phyloP scores from a whole-genome alignment of 345 rosid species.

The Eucalyptus leucophloia region DNA sequence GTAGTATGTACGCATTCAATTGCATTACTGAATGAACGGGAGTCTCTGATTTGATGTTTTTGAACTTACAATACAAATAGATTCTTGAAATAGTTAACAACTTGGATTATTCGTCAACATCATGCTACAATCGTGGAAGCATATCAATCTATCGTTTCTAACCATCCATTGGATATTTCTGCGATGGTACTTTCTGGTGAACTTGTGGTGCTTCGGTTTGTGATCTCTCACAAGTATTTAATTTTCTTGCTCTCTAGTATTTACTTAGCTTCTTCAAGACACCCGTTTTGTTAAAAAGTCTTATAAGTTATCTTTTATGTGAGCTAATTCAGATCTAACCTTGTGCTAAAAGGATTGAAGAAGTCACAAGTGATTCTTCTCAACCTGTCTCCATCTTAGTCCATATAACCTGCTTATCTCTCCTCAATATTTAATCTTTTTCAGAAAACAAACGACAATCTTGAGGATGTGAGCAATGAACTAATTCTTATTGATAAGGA shows the following conservation, averaged over 20 bases:
- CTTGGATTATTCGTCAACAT: not conserved
- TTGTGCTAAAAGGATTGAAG: not conserved
- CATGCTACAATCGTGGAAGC: not conserved
- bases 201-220: not conserved
- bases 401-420: not conserved
- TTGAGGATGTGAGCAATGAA: conserved; percentile 89
- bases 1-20: not conserved
- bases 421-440: not conserved
- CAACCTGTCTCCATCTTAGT: not conserved
- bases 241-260: not conserved
- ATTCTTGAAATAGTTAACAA: not conserved
- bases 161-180: not conserved
- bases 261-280: not conserved
- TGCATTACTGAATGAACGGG: not conserved
- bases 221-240: not conserved
- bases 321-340: not conserved
- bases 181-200: not conserved
- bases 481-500: conserved; percentile 86
- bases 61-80: not conserved
- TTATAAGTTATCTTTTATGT: not conserved
- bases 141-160: not conserved
- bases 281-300: not conserved
- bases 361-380: not conserved
- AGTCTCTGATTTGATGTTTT: not conserved
- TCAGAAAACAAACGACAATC: conserved; percentile 76